These are phyloP conservation scores for Penicillium paradoxum DNA, from an alignment of 495 filamentous ascomycete species.

Conservation along the genomic window DNA sequence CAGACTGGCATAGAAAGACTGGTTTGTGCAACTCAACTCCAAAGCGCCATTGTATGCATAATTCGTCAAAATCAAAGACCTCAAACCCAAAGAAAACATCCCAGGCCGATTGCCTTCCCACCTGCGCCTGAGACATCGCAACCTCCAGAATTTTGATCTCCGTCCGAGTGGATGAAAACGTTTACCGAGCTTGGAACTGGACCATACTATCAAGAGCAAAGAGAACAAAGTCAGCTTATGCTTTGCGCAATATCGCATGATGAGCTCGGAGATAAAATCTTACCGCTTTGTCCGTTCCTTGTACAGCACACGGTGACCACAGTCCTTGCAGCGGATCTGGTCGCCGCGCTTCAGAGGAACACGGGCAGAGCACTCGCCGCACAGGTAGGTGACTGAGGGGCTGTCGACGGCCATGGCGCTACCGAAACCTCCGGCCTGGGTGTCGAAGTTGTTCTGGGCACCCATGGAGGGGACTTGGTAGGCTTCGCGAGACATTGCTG, in stretches of 20 bases:
- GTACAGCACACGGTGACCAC: slow-evolving; percentile 91
- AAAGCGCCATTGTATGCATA: slow-evolving; percentile 31
- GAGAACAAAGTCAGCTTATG: slow-evolving; percentile 11
- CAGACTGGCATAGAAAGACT: slow-evolving; percentile 2
- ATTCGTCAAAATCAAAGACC: slow-evolving; percentile 14
- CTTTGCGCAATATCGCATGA: slow-evolving; percentile 1
- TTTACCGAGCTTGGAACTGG: slow-evolving; percentile 89
- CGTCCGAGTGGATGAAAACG: background rate
- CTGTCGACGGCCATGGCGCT: slow-evolving; percentile 28
- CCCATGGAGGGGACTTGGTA: slow-evolving; percentile 45
- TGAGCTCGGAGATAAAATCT: slow-evolving; percentile 23
- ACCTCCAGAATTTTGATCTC: background rate
- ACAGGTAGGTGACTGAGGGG: slow-evolving; percentile 72
- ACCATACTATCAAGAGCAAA: slow-evolving; percentile 65
- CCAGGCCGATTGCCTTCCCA: slow-evolving; percentile 8
- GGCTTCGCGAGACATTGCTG: slow-evolving; percentile 45
- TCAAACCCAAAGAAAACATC: slow-evolving; percentile 5
- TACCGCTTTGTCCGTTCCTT: slow-evolving; percentile 98
- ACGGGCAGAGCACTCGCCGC: slow-evolving; percentile 85
- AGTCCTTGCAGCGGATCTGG: slow-evolving; percentile 91
- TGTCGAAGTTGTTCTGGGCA: slow-evolving; percentile 37
- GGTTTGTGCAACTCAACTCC: slow-evolving; percentile 17
- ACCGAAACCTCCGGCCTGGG: slow-evolving; percentile 22
- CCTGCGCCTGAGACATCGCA: slow-evolving; percentile 7
- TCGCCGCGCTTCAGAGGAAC: slow-evolving; percentile 79